Conservation (phyloP, 2,329 filamentous ascomycete genomes). For the Pseudonectria foliicola region DNA sequence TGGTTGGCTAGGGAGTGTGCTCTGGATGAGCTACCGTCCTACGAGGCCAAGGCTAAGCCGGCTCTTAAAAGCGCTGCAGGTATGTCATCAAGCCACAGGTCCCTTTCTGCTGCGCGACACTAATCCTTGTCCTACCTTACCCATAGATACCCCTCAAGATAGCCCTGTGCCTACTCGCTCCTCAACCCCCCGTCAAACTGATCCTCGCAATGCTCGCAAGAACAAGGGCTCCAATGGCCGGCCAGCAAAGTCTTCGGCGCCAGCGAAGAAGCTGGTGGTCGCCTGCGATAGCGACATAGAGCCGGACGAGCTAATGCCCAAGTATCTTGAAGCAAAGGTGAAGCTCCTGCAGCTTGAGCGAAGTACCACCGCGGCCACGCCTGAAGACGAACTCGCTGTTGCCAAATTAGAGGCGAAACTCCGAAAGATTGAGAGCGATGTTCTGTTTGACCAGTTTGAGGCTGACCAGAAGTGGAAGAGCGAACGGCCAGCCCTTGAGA, state of each 20-base stretch:
- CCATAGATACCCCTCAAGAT: slow-evolving; percentile 41
- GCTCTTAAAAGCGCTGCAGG: slow-evolving; percentile 30
- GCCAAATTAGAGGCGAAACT: slow-evolving; percentile 67
- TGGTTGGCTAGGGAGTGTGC: slow-evolving; percentile 79
- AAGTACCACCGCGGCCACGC: slow-evolving; percentile 8
- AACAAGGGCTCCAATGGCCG: slow-evolving; percentile 26
- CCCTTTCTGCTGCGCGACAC: background rate
- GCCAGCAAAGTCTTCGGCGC: slow-evolving; percentile 16
- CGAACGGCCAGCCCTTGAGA: slow-evolving; percentile 53
- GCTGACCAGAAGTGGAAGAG: slow-evolving; percentile 61
- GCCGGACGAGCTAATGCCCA: slow-evolving; percentile 65
- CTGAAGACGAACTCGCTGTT: slow-evolving; percentile 39
- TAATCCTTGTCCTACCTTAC: slow-evolving; percentile 5
- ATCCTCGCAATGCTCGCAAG: slow-evolving; percentile 18
- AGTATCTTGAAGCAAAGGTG: slow-evolving; percentile 69
- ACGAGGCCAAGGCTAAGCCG: slow-evolving; percentile 42
- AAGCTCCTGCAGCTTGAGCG: slow-evolving; percentile 58
- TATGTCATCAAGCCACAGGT: slow-evolving; percentile 3
- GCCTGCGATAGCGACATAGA: slow-evolving; percentile 65
- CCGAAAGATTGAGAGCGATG: slow-evolving; percentile 67
- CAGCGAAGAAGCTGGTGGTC: slow-evolving; percentile 37
- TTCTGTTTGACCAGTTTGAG: slow-evolving; percentile 62
- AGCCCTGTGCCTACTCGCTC: slow-evolving; percentile 43
- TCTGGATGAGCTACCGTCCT: slow-evolving; percentile 62
- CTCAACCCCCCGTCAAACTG: slow-evolving; percentile 38